Percentiles rank a stretch among this genome's conserved stretches.
These are phyloP conservation scores for Arabidopsis lyrata DNA, from an alignment of 441 rosid species.

Conservation along the genomic window DNA sequence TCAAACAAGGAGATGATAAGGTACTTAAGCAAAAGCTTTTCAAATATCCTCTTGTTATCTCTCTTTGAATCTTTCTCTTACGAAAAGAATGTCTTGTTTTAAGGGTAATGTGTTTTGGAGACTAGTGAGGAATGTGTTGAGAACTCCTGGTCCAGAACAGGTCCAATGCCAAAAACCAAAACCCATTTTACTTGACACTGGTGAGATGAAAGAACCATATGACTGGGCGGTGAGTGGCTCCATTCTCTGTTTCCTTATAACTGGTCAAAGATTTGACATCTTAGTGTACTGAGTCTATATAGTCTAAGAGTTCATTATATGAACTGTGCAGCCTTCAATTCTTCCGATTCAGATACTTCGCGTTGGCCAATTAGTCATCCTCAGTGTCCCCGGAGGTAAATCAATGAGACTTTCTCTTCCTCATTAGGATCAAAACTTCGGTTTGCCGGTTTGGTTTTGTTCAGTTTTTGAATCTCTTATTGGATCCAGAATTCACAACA, in stretches of 20 bases:
- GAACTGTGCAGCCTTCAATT: slow-evolving; percentile 60
- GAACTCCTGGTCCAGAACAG: slow-evolving; percentile 62
- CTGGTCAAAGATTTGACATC: not conserved
- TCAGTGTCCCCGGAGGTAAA: slow-evolving; percentile 72
- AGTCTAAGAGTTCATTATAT: not conserved
- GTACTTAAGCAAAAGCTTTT: slow-evolving; percentile 39
- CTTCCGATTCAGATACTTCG: slow-evolving; percentile 67
- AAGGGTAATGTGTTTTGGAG: slow-evolving; percentile 77
- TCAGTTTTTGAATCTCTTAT: slow-evolving; percentile 2
- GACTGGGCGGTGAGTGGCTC: slow-evolving; percentile 73
- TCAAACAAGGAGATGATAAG: slow-evolving; percentile 75
- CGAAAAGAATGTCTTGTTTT: too few species aligned
- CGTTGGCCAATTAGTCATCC: slow-evolving; percentile 66
- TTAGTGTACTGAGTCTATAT: not conserved
- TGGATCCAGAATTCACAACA: slow-evolving; percentile 66
- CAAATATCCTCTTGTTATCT: not conserved
- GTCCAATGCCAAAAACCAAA: slow-evolving; percentile 67
- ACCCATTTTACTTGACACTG: slow-evolving; percentile 81
- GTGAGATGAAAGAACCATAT: slow-evolving; percentile 80
- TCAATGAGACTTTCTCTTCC: slow-evolving; percentile 14
- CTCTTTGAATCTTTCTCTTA: not conserved
- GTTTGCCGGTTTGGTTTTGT: slow-evolving; percentile 5
- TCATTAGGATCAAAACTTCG: not conserved
- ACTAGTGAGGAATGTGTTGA: slow-evolving; percentile 66
- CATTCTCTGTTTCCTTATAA: slow-evolving; percentile 10